Evolutionary conservation across 176 grass and related monocot species (phyloP).

Genomic region (Saccharum officinarum): DNA sequence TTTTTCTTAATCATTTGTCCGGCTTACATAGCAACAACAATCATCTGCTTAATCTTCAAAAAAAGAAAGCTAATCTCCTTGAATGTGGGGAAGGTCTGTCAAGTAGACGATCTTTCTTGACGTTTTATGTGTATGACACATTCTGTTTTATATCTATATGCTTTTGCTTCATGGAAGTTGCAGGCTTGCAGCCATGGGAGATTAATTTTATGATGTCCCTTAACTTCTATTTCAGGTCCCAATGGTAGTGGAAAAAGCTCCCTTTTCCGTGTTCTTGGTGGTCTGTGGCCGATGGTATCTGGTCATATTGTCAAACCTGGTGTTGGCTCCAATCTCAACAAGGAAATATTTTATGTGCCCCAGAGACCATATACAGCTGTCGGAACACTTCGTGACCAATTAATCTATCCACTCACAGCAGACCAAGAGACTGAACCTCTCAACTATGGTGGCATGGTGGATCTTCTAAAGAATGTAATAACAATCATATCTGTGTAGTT

Average conservation of each 20-base stretch:
- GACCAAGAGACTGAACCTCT: conserved; percentile 93
- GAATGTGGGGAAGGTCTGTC: not conserved
- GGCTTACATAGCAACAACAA: not conserved
- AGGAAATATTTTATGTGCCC: conserved; percentile 99
- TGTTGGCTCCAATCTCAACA: conserved; percentile 97
- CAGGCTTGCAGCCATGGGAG: not conserved
- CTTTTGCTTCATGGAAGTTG: conserved; percentile 15
- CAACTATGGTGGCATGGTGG: conserved; percentile 76
- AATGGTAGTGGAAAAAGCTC: conserved; percentile 99
- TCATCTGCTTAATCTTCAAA: not conserved
- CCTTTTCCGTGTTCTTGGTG: conserved; percentile 98
- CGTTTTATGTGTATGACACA: not conserved
- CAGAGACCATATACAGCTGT: conserved; percentile 97
- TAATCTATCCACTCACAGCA: conserved; percentile 91
- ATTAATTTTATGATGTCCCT: conserved; percentile 9
- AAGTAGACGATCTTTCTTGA: not conserved
- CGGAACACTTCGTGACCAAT: conserved; percentile 90
- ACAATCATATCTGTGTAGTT: not conserved
- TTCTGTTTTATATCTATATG: not conserved
- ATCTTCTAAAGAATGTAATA: conserved; percentile 94
- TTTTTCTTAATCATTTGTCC: not conserved
- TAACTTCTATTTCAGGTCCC: conserved; percentile 68
- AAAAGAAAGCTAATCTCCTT: not conserved
- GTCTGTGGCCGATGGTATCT: conserved; percentile 89
- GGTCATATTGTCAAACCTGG: conserved; percentile 99